Percentiles rank a stretch among this genome's conserved stretches.
These are phyloP conservation scores for Bauhinia variegata DNA, from an alignment of 306 rosid genomes.

Conservation along the genomic window DNA sequence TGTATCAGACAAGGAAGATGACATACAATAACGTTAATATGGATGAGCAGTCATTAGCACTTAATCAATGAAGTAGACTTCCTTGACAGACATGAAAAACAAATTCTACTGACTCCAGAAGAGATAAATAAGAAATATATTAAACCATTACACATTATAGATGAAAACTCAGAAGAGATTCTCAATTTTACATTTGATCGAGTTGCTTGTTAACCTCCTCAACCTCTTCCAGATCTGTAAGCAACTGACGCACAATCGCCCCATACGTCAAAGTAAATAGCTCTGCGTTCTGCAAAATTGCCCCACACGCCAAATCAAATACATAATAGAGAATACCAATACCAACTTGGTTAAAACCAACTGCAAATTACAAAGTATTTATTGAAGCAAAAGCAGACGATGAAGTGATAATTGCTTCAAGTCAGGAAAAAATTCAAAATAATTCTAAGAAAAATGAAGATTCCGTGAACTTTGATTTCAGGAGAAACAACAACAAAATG, in stretches of 20 bases:
- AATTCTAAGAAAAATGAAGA: neutral
- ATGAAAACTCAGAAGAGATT: neutral
- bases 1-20: neutral
- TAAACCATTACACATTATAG: neutral
- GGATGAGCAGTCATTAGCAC: neutral
- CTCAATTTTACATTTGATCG: conserved; percentile 73
- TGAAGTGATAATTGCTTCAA: too few species aligned
- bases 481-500: neutral
- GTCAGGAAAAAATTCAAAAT: too few species aligned
- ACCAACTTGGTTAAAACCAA: neutral
- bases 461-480: neutral
- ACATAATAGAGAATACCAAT: neutral
- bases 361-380: neutral
- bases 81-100: neutral
- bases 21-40: neutral
- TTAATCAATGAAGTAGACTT: conserved; percentile 9
- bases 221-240: conserved; percentile 96
- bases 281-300: conserved; percentile 76
- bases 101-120: conserved; percentile 1
- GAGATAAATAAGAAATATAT: neutral
- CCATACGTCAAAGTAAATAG: conserved; percentile 96
- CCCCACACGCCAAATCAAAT: conserved; percentile 7
- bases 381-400: neutral
- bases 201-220: conserved; percentile 99
- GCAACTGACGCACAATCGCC: conserved; percentile 98